These are phyloP conservation scores for Cryptococcus hybrid DNA, from an alignment of 1,284 basidiomycete genomes.

Conservation along the genomic window DNA sequence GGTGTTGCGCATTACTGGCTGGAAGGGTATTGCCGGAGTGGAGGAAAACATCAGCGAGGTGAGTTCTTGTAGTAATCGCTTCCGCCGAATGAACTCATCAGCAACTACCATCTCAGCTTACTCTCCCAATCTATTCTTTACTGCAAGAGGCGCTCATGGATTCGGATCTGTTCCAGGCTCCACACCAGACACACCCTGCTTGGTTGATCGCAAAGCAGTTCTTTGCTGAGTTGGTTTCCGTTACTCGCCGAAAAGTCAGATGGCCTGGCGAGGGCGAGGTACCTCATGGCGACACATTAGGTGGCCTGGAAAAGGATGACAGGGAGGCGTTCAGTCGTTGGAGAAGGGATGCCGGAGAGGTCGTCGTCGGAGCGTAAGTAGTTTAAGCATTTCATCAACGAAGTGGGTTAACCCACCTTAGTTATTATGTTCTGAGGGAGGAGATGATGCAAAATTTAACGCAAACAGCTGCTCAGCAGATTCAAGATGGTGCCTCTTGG, in stretches of 20 bases:
- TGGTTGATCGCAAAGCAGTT: slow-evolving; percentile 67
- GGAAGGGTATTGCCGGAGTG: slow-evolving; percentile 69
- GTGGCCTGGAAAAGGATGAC: slow-evolving; percentile 62
- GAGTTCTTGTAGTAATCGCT: slow-evolving; percentile 3
- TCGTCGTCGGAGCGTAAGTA: slow-evolving; percentile 80
- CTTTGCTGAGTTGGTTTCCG: slow-evolving; percentile 70
- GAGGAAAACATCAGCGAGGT: slow-evolving; percentile 80
- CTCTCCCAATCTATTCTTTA: slow-evolving; percentile 80
- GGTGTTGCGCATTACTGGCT: slow-evolving; percentile 69
- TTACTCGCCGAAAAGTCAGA: slow-evolving; percentile 67
- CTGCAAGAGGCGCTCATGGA: slow-evolving; percentile 84
- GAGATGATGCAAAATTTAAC: slow-evolving; percentile 73
- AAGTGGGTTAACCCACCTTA: slow-evolving; percentile 35
- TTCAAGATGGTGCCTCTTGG: slow-evolving; percentile 55
- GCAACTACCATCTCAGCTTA: slow-evolving; percentile 54
- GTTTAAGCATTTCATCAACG: neutral
- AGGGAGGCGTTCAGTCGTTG: slow-evolving; percentile 53
- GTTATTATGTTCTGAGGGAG: slow-evolving; percentile 81
- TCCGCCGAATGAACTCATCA: neutral
- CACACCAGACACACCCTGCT: slow-evolving; percentile 49
- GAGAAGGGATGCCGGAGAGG: slow-evolving; percentile 83
- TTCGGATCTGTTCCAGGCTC: slow-evolving; percentile 57
- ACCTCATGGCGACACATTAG: slow-evolving; percentile 40
- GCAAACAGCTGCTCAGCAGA: slow-evolving; percentile 58
- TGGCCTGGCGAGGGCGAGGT: slow-evolving; percentile 58